Evolutionary conservation across 2,329 filamentous ascomycete species (phyloP), one percentile per base, ranked within the genome.

Genomic region (Cercospora citrullina): DNA sequence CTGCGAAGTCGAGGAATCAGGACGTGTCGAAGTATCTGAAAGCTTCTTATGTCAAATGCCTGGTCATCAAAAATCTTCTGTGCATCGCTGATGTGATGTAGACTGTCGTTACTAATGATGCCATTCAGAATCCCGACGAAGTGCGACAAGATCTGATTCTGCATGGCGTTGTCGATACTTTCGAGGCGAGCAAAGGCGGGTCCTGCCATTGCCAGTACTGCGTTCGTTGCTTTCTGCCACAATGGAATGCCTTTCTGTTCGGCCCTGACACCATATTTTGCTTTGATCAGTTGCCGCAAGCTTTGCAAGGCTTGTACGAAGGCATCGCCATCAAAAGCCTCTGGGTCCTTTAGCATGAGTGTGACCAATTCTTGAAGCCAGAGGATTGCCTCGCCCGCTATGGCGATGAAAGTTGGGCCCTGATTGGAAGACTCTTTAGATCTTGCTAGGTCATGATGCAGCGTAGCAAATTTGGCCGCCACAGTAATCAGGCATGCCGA

Each of bases 371-470:
- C 81, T 70, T 91, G 84, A 1, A 96, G 79, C 57, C 93, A 86
- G 2, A 85, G 82, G 85, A 97, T 95, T 67, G 90, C 89, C 21
- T 87, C 87, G 78, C 95, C 96, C 1, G 94, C 93, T 76, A 98
- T 87, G 36, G 95, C 94, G 65, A 99, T 89, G 76, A 93, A 98
- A 0, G 93, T 96, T 6, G 92, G 91, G 66, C 88, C 88, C 61
- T 76, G 64, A 75, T 77, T 18, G 69, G 68, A 10, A 72, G 66
- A 0, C 68, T 68, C 28, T 69, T 33, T 39, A 42, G 45, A 62
- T 9, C 67, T 72, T 5, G 70, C 67, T 16, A 75, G 74, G 0
- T 82, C 79, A 72, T 92, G 94, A 1, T 92, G 90, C 36, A 96
- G 82, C 2, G 87, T 85, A 8, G 89, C 86, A 68, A 96, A 88